A percentile compares a stretch with the other conserved stretches of the same genome.
These are phyloP conservation scores for Erigeron canadensis DNA, from an alignment of 129 eudicot genomes.

Conservation along the genomic window DNA sequence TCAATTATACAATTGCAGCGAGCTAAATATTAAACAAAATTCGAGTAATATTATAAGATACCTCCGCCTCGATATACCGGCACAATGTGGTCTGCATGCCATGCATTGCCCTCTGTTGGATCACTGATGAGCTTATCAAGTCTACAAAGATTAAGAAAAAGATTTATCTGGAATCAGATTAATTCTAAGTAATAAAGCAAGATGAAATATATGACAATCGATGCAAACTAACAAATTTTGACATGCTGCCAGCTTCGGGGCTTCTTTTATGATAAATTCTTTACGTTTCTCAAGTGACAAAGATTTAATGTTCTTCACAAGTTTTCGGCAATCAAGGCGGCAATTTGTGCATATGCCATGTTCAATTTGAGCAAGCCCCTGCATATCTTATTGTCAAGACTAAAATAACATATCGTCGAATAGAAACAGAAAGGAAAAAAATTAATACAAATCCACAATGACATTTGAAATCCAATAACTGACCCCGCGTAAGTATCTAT, in stretches of 20 bases:
- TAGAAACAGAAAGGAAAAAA: background rate
- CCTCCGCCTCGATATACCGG: constrained; percentile 95
- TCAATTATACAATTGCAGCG: constrained; percentile 12
- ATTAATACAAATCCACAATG: background rate
- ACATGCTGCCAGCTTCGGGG: constrained; percentile 63
- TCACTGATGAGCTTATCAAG: constrained; percentile 72
- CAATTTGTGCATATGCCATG: constrained; percentile 84
- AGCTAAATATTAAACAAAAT: constrained; percentile 6
- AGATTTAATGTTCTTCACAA: constrained; percentile 64
- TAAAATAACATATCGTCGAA: background rate
- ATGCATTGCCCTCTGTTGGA: constrained; percentile 89
- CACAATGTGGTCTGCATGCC: constrained; percentile 97
- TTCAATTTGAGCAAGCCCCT: constrained; percentile 87
- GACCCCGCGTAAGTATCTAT: constrained; percentile 74
- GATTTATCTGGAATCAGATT: background rate
- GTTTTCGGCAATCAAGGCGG: constrained; percentile 75
- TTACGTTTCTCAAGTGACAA: constrained; percentile 58
- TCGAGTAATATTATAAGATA: constrained; percentile 9
- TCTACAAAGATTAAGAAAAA: constrained; percentile 42
- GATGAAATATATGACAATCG: background rate
- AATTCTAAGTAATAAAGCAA: background rate
- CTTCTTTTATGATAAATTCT: constrained; percentile 53
- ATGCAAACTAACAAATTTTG: constrained; percentile 60
- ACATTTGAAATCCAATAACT: constrained; percentile 22
- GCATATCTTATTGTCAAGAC: constrained; percentile 18